Evolutionary conservation across 345 rosid genomes (phyloP).

Genomic region (Populus nigra): DNA sequence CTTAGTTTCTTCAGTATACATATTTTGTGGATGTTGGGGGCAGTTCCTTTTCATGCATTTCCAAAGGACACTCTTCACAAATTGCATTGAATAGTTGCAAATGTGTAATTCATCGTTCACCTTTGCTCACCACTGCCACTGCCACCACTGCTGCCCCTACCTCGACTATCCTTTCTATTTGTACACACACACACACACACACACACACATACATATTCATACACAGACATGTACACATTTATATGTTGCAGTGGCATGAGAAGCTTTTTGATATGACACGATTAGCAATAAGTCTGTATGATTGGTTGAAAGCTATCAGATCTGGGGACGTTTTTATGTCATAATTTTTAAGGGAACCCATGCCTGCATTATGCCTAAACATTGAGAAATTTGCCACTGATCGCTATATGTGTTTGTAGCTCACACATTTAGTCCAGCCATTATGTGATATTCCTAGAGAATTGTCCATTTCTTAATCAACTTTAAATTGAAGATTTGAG

Average conservation of each 20-base stretch:
- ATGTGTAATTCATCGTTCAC: not conserved
- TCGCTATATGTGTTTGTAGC: not conserved
- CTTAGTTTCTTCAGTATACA: not conserved
- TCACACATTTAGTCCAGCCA: too few relatives aligned
- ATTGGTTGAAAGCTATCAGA: not conserved
- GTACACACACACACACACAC: not conserved
- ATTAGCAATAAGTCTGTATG: not conserved
- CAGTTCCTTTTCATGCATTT: not conserved
- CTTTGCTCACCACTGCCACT: not conserved
- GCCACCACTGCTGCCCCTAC: not conserved
- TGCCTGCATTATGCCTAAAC: not conserved
- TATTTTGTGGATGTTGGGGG: not conserved
- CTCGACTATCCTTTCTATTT: not conserved
- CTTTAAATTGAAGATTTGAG: too few relatives aligned
- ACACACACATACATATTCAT: not conserved
- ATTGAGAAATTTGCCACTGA: not conserved
- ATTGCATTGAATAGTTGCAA: not conserved
- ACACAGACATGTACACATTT: not conserved
- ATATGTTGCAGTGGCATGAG: not conserved
- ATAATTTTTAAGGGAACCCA: not conserved
- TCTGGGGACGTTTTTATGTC: not conserved
- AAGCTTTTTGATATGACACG: not conserved
- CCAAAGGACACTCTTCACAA: not conserved
- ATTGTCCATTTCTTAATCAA: too few relatives aligned
- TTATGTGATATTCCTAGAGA: too few relatives aligned